Evolutionary conservation across 371 early-diverging fungal genomes (phyloP).

Genomic region (Chytridium lagenaria): DNA sequence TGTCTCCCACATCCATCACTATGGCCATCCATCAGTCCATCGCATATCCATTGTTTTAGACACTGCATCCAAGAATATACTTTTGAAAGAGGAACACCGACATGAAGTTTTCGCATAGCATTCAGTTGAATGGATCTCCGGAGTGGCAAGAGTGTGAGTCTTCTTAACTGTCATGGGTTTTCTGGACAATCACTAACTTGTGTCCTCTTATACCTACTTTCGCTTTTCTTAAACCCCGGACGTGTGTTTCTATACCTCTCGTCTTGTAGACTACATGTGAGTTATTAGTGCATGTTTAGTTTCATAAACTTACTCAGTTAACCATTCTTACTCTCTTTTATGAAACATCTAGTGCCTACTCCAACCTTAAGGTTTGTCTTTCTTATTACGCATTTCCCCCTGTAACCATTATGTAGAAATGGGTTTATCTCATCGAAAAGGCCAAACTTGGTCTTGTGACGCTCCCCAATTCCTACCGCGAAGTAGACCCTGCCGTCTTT

Average conservation of each 20-base stretch:
- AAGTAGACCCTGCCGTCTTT: conserved; percentile 40
- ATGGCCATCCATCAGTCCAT: too few species aligned
- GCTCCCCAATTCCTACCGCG: conserved; percentile 42
- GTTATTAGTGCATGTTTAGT: not conserved
- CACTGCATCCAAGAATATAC: too few species aligned
- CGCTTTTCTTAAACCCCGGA: too few species aligned
- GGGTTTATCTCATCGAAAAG: conserved; percentile 86
- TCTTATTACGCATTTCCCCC: too few species aligned
- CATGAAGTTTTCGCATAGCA: conserved; percentile 90
- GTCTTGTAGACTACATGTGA: conserved; percentile 14
- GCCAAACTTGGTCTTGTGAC: conserved; percentile 68
- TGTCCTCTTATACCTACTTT: too few species aligned
- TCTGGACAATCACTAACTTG: too few species aligned
- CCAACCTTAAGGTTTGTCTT: conserved; percentile 69
- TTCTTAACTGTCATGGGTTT: too few species aligned
- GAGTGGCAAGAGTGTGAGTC: conserved; percentile 77
- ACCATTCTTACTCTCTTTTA: conserved; percentile 45
- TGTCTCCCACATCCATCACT: too few species aligned
- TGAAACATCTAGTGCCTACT: conserved; percentile 62
- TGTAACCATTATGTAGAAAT: too few species aligned
- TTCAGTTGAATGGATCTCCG: conserved; percentile 88
- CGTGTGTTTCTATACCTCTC: too few species aligned
- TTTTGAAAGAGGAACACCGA: not conserved
- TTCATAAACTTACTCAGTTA: conserved; percentile 54
- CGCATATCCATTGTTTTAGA: too few species aligned